Percentiles rank a stretch among this genome's conserved stretches.
phyloP scores from a whole-genome alignment of 176 grass and related monocot genomes.

The Bolboschoenus planiculmis region DNA sequence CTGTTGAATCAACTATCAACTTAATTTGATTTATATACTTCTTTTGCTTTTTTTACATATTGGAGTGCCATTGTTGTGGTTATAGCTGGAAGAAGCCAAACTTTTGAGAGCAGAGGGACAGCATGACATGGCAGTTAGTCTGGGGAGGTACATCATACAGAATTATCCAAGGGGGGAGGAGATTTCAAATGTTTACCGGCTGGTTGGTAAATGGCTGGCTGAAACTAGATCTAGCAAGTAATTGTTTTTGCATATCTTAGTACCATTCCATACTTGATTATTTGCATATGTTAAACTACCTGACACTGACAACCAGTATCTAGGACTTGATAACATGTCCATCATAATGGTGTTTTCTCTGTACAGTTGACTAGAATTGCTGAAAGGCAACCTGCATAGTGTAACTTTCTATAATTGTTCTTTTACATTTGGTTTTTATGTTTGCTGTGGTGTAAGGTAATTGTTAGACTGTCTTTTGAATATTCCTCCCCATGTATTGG shows the following conservation, averaged over 20 bases:
- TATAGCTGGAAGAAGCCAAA: constrained; percentile 80
- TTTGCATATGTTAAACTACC: not conserved
- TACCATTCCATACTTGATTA: not conserved
- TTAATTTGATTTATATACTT: constrained; percentile 6
- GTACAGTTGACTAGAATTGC: not conserved
- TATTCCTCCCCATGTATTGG: not conserved
- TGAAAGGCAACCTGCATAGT: not conserved
- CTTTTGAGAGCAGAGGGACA: constrained; percentile 85
- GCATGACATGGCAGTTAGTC: constrained; percentile 86
- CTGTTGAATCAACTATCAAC: constrained; percentile 15
- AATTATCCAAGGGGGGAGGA: constrained; percentile 55
- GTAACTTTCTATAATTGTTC: not conserved
- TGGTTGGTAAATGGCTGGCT: constrained; percentile 94
- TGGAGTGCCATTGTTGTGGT: not conserved
- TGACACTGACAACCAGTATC: not conserved
- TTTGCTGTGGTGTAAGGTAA: constrained; percentile 5
- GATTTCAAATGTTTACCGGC: constrained; percentile 68
- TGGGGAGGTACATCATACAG: constrained; percentile 67
- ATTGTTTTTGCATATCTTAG: constrained; percentile 11
- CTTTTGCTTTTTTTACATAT: constrained; percentile 24
- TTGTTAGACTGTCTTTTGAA: not conserved
- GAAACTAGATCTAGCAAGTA: constrained; percentile 99
- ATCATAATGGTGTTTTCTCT: not conserved
- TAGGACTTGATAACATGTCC: not conserved
- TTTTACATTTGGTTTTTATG: not conserved